Percentiles rank a stretch among this genome's conserved stretches.
Conservation (phyloP, 495 filamentous ascomycete species). For the Tuber brumale region DNA sequence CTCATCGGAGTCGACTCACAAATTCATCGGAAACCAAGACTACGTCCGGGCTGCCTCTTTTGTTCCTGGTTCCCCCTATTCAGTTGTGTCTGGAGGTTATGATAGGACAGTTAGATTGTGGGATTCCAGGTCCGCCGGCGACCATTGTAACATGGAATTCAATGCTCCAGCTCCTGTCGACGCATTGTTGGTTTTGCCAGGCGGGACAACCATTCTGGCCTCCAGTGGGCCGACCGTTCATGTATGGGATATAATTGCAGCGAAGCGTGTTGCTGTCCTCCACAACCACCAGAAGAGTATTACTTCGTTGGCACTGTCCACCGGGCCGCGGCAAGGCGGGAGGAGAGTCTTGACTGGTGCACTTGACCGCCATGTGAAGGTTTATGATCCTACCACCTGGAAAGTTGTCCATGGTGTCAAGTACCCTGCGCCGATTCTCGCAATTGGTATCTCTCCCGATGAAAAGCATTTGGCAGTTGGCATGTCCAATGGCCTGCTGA, state of each 20-base stretch:
- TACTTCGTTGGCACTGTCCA: slow-evolving; percentile 60
- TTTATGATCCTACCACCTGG: slow-evolving; percentile 87
- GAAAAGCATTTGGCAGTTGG: slow-evolving; percentile 86
- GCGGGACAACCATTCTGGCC: slow-evolving; percentile 77
- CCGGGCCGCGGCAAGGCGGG: slow-evolving; percentile 64
- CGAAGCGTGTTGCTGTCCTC: slow-evolving; percentile 74
- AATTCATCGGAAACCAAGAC: slow-evolving; percentile 82
- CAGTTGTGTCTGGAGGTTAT: slow-evolving; percentile 81
- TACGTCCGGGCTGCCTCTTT: slow-evolving; percentile 84
- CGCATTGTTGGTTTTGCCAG: slow-evolving; percentile 72
- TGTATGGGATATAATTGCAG: slow-evolving; percentile 90
- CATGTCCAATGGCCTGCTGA: slow-evolving; percentile 84
- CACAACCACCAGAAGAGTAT: slow-evolving; percentile 97
- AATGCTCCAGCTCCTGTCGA: slow-evolving; percentile 86
- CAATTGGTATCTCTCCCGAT: slow-evolving; percentile 70
- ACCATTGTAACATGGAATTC: slow-evolving; percentile 72
- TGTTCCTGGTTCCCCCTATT: slow-evolving; percentile 70
- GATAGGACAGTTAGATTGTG: slow-evolving; percentile 88
- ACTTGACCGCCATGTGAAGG: slow-evolving; percentile 91
- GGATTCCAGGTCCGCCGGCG: slow-evolving; percentile 59
- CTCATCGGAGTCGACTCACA: slow-evolving; percentile 62
- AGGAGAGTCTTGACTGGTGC: slow-evolving; percentile 72
- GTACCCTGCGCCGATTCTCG: slow-evolving; percentile 82
- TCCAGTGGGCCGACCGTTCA: slow-evolving; percentile 80
- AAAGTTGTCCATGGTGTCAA: slow-evolving; percentile 87